These are phyloP conservation scores for Bonia amplexicaulis DNA, from an alignment of 176 grass and related monocot species.

Conservation along the genomic window DNA sequence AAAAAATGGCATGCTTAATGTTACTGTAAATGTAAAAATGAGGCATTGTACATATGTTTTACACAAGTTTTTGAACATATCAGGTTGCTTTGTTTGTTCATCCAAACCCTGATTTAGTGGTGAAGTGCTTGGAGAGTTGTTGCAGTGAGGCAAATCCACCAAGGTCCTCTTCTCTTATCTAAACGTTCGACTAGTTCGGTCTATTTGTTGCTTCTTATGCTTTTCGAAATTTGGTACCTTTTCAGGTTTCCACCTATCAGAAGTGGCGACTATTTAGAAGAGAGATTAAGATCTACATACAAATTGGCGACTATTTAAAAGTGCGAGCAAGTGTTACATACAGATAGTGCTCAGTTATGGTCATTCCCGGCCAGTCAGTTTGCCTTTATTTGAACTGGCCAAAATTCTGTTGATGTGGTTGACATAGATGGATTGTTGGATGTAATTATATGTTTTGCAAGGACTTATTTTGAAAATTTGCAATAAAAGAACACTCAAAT, in stretches of 20 bases:
- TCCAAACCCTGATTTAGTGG: conserved; percentile 8
- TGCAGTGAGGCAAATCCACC: conserved; percentile 52
- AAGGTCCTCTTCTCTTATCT: conserved; percentile 30
- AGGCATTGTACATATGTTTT: no score
- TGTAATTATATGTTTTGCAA: background rate
- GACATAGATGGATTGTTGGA: background rate
- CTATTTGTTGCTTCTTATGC: background rate
- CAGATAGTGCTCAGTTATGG: background rate
- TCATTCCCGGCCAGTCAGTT: background rate
- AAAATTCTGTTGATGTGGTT: background rate
- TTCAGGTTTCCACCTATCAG: conserved; percentile 53
- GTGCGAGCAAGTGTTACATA: background rate
- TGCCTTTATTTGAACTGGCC: background rate
- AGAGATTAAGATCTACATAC: conserved; percentile 32
- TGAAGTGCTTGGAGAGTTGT: conserved; percentile 69
- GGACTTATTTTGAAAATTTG: no score
- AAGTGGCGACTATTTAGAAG: conserved; percentile 44
- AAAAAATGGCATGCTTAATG: no score
- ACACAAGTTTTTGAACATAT: no score
- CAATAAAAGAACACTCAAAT: no score
- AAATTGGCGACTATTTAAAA: background rate
- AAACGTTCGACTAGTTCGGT: background rate
- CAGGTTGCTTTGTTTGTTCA: no score
- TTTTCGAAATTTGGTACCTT: background rate
- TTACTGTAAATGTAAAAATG: background rate